Conservation (phyloP, 495 filamentous ascomycete species). For the Sporormia fimetaria region DNA sequence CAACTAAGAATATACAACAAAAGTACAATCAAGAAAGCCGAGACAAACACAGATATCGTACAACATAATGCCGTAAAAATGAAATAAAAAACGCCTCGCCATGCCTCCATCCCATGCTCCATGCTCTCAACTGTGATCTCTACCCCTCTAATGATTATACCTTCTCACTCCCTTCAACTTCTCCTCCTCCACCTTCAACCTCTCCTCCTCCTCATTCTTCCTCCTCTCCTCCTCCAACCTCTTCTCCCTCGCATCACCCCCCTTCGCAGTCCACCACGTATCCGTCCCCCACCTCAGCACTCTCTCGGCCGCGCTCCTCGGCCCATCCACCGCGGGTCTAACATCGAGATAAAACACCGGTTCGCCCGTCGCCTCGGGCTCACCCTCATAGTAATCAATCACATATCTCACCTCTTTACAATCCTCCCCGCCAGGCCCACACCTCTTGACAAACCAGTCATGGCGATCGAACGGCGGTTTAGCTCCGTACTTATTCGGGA, state of each 20-base stretch:
- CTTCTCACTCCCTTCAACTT: too few species aligned
- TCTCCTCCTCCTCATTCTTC: constrained; percentile 17
- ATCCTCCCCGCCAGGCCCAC: constrained; percentile 37
- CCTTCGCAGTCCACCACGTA: constrained; percentile 84
- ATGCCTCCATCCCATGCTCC: too few species aligned
- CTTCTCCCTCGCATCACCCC: constrained; percentile 38
- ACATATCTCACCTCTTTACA: constrained; percentile 79
- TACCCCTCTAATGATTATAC: too few species aligned
- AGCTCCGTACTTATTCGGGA: constrained; percentile 65
- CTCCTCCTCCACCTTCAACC: too few species aligned
- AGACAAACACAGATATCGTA: too few species aligned
- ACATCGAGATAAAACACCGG: constrained; percentile 97
- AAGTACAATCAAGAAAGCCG: too few species aligned
- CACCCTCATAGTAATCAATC: constrained; percentile 92
- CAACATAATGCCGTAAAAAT: too few species aligned
- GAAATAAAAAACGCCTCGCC: too few species aligned
- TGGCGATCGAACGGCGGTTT: constrained; percentile 94
- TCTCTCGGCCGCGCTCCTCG: constrained; percentile 69
- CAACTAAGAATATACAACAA: too few species aligned
- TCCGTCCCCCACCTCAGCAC: constrained; percentile 83
- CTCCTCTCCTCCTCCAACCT: constrained; percentile 16
- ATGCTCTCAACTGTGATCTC: too few species aligned
- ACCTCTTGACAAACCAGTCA: constrained; percentile 84
- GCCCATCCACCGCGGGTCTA: constrained; percentile 79
- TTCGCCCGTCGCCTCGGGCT: constrained; percentile 77